Evolutionary conservation across 2,329 filamentous ascomycete genomes (phyloP).

Genomic region (Arthrobotrys musiformis): DNA sequence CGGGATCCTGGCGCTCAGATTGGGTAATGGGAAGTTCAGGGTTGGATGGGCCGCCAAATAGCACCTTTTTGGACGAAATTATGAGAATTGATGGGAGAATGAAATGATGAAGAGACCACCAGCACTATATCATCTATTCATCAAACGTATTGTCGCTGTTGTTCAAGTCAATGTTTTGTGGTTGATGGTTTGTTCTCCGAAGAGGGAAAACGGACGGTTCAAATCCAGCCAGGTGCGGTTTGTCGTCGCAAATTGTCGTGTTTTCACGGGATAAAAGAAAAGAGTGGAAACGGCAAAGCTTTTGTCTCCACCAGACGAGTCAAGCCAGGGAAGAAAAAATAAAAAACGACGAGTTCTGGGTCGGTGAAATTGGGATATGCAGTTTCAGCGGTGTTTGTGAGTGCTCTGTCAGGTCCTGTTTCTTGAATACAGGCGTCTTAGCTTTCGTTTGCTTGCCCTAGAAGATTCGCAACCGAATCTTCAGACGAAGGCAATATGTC

Average conservation of each 20-base stretch:
- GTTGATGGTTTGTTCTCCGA: conserved; percentile 28
- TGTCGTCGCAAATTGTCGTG: conserved; percentile 26
- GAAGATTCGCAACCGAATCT: conserved; percentile 16
- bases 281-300: conserved; percentile 21
- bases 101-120: conserved; percentile 6
- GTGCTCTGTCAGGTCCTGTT: conserved; percentile 15
- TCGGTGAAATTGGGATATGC: conserved; percentile 36
- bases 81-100: conserved; percentile 40
- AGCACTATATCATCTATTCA: conserved; percentile 37
- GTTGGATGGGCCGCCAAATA: conserved; percentile 42
- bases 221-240: conserved; percentile 8
- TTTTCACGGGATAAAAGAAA: conserved; percentile 18
- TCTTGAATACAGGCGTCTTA: conserved; percentile 17
- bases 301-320: conserved; percentile 18
- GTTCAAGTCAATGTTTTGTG: conserved; percentile 42
- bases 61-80: conserved; percentile 50
- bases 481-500: conserved; percentile 45
- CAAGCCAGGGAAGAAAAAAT: no score
- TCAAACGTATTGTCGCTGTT: conserved; percentile 20
- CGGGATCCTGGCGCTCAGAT: conserved; percentile 47
- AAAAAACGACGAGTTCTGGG: conserved; percentile 11
- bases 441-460: conserved; percentile 24
- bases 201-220: conserved; percentile 14
- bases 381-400: conserved; percentile 49
- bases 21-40: conserved; percentile 38